Evolutionary conservation across 768 basidiomycete genomes (phyloP).

Genomic region (Collybia nuda): DNA sequence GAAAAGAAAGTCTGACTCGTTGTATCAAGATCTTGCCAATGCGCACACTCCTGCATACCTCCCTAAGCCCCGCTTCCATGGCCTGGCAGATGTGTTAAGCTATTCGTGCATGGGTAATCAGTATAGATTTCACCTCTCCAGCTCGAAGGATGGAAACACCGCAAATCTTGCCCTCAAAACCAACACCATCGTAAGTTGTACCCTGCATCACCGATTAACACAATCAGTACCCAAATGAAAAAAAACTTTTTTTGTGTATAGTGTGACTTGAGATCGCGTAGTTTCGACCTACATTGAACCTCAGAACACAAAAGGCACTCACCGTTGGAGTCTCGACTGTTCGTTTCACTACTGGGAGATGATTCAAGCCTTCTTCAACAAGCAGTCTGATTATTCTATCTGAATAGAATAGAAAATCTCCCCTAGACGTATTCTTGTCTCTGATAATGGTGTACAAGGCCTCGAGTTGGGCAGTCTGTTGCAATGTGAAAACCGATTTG

Average conservation of each 20-base stretch:
- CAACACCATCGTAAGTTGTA: constrained; percentile 83
- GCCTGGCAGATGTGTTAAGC: constrained; percentile 47
- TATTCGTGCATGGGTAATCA: not conserved
- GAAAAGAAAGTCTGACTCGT: constrained; percentile 50
- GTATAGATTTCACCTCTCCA: constrained; percentile 64
- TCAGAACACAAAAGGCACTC: constrained; percentile 19
- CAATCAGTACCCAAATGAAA: not conserved
- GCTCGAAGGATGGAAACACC: constrained; percentile 94
- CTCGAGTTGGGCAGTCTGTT: constrained; percentile 90
- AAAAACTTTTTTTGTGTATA: no score
- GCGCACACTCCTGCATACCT: constrained; percentile 91
- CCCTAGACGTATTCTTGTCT: constrained; percentile 81
- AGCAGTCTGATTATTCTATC: constrained; percentile 87
- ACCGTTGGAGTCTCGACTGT: constrained; percentile 84
- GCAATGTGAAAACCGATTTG: constrained; percentile 84
- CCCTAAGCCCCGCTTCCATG: constrained; percentile 96
- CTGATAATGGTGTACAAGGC: constrained; percentile 95
- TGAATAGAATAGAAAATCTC: constrained; percentile 96
- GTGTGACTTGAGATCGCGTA: no score
- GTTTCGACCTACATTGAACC: not conserved
- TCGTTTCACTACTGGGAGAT: constrained; percentile 70
- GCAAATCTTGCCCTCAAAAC: constrained; percentile 95
- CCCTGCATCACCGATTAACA: constrained; percentile 42
- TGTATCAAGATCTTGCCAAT: constrained; percentile 99
- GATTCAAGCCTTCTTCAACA: constrained; percentile 88